Conservation (phyloP, 257 asterid genomes). For the Solanum piurae region DNA sequence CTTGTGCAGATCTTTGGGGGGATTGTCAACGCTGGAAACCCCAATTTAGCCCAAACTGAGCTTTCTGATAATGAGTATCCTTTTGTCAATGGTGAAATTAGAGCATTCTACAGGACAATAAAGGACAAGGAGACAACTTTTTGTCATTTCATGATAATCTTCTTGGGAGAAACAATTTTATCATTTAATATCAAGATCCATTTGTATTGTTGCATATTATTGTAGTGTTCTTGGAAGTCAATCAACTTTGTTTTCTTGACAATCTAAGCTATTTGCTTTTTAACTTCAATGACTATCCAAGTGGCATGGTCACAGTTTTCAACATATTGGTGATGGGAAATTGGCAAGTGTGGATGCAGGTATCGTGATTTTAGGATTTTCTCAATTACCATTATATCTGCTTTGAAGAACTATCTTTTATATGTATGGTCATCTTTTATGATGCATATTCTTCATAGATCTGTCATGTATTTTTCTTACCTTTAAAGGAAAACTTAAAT, state of each 20-base stretch:
- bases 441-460: not conserved
- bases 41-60: constrained; percentile 63
- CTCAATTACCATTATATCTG: not conserved
- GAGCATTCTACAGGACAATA: not conserved
- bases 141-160: not conserved
- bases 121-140: not conserved
- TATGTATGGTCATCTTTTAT: not conserved
- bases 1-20: constrained; percentile 86
- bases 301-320: constrained; percentile 96
- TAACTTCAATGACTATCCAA: constrained; percentile 97
- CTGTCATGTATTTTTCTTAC: not conserved
- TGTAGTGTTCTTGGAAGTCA: not conserved
- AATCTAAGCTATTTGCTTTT: constrained; percentile 70
- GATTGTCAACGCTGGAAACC: constrained; percentile 72
- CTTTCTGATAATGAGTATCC: constrained; percentile 87
- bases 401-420: not conserved
- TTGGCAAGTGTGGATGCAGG: constrained; percentile 99
- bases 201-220: not conserved
- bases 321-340: constrained; percentile 92
- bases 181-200: not conserved
- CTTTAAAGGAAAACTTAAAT: not conserved
- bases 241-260: constrained; percentile 17
- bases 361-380: constrained; percentile 12
- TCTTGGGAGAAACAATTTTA: not conserved
- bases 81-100: not conserved